phyloP scores from a whole-genome alignment of 179 eudicot genomes.

The Camellia oleifera region DNA sequence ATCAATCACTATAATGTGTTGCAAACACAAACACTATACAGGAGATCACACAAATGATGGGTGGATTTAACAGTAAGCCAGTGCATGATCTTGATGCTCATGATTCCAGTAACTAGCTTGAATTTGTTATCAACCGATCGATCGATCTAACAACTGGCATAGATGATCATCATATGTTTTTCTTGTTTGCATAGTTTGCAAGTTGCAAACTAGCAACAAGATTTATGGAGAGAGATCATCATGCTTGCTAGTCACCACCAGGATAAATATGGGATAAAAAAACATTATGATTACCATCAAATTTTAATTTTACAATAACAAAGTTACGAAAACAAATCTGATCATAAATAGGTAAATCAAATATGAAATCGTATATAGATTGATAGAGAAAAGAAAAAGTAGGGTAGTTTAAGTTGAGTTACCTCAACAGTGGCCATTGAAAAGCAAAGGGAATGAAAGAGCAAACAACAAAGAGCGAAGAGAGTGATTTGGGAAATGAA shows the following conservation, averaged over 20 bases:
- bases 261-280: no score
- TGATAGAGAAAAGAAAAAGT: neutral
- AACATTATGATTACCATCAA: no score
- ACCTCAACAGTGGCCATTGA: conserved; percentile 60
- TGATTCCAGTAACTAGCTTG: conserved; percentile 5
- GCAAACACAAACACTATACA: neutral
- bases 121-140: neutral
- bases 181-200: no score
- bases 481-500: neutral
- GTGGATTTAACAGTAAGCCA: neutral
- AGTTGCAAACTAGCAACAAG: no score
- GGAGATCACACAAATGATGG: neutral
- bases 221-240: no score
- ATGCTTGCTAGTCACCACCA: no score
- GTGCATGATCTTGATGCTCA: neutral
- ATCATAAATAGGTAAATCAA: neutral
- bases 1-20: neutral
- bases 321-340: neutral
- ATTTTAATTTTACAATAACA: neutral
- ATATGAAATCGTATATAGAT: neutral
- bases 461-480: neutral
- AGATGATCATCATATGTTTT: no score
- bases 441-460: neutral
- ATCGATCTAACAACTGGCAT: no score
- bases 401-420: conserved; percentile 8